Conservation (phyloP, 2,329 filamentous ascomycete species). For the Fusarium annulatum region DNA sequence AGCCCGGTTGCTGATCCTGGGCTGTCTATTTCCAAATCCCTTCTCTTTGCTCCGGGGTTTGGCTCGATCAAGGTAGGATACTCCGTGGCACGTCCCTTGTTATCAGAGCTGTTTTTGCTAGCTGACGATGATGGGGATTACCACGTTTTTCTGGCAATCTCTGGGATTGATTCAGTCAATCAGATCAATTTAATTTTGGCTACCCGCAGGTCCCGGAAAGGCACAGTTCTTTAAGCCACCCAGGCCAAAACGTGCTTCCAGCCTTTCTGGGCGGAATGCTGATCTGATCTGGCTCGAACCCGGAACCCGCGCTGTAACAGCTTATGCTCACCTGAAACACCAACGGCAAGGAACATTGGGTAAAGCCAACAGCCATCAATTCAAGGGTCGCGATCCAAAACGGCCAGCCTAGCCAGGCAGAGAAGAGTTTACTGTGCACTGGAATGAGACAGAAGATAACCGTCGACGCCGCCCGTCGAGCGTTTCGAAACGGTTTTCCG, state of each 20-base stretch:
- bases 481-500: slow-evolving; percentile 46
- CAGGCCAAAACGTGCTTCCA: slow-evolving; percentile 4
- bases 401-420: neutral
- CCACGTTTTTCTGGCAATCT: slow-evolving; percentile 26
- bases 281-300: slow-evolving; percentile 16
- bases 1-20: slow-evolving; percentile 16
- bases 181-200: slow-evolving; percentile 9
- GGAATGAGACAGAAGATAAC: slow-evolving; percentile 5
- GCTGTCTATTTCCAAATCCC: slow-evolving; percentile 14
- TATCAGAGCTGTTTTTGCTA: slow-evolving; percentile 17
- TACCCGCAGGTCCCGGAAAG: neutral
- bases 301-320: slow-evolving; percentile 33
- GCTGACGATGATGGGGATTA: slow-evolving; percentile 9
- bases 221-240: neutral
- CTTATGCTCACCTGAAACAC: slow-evolving; percentile 35
- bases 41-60: slow-evolving; percentile 18
- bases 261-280: slow-evolving; percentile 5
- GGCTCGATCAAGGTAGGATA: slow-evolving; percentile 18
- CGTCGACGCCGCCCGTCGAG: slow-evolving; percentile 33
- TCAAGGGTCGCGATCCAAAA: slow-evolving; percentile 1
- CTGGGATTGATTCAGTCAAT: slow-evolving; percentile 10
- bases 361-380: neutral
- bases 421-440: neutral
- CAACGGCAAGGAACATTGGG: slow-evolving; percentile 14
- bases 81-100: slow-evolving; percentile 25